phyloP scores from a whole-genome alignment of 768 basidiomycete genomes.

The Naematelia aurantialba region DNA sequence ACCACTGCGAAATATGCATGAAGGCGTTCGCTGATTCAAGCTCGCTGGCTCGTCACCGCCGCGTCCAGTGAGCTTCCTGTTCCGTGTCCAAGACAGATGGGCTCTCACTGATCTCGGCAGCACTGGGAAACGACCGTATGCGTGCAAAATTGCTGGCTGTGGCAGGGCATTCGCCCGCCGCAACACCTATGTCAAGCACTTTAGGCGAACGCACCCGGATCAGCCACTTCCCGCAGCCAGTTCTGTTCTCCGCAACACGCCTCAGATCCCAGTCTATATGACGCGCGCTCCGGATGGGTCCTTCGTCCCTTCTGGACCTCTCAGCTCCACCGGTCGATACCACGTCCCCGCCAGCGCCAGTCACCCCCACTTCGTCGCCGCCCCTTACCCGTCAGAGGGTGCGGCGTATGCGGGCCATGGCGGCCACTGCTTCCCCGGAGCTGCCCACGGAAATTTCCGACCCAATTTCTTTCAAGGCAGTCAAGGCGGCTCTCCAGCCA shows the following conservation, averaged over 20 bases:
- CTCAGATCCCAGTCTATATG: constrained; percentile 4
- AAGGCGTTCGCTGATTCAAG: constrained; percentile 51
- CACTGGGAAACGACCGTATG: constrained; percentile 51
- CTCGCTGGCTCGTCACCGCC: constrained; percentile 50
- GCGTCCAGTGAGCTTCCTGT: constrained; percentile 36
- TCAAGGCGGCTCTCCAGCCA: neutral
- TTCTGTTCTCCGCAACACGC: constrained; percentile 2
- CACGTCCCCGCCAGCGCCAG: constrained; percentile 17
- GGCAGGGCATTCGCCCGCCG: constrained; percentile 49
- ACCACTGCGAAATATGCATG: constrained; percentile 48
- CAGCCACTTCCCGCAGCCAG: constrained; percentile 29
- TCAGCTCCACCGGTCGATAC: constrained; percentile 18
- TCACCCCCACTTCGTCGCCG: constrained; percentile 43
- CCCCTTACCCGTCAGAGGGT: constrained; percentile 39
- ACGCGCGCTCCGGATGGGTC: neutral
- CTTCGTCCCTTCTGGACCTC: constrained; percentile 15
- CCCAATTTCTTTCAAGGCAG: neutral
- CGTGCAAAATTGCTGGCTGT: constrained; percentile 43
- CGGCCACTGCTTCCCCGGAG: constrained; percentile 13
- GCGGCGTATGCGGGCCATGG: constrained; percentile 35
- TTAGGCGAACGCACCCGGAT: constrained; percentile 45
- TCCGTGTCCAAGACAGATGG: neutral
- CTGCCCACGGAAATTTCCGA: constrained; percentile 8
- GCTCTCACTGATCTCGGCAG: constrained; percentile 29
- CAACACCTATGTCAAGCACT: constrained; percentile 52